Conservation (phyloP, 768 basidiomycete genomes). For the Pisolithus microcarpus region DNA sequence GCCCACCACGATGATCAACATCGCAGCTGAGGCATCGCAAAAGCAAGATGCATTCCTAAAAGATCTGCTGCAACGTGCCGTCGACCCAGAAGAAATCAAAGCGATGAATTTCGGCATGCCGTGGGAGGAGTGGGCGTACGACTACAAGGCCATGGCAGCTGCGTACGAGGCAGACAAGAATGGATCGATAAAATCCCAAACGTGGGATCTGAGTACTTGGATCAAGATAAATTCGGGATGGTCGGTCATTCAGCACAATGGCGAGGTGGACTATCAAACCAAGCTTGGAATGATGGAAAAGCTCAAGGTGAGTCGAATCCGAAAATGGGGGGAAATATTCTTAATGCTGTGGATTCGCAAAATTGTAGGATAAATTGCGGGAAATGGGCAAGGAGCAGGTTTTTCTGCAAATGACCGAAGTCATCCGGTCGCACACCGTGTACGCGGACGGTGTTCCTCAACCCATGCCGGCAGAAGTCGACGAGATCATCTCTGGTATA, state of each 20-base stretch:
- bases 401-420: constrained; percentile 28
- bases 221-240: constrained; percentile 24
- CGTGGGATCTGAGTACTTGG: constrained; percentile 28
- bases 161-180: constrained; percentile 16
- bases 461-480: constrained; percentile 24
- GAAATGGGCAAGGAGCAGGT: constrained; percentile 27
- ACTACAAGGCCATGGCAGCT: constrained; percentile 23
- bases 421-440: constrained; percentile 26
- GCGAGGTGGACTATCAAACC: constrained; percentile 13
- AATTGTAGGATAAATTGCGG: constrained; percentile 17
- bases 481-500: constrained; percentile 25
- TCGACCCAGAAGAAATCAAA: constrained; percentile 25
- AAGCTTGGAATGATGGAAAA: constrained; percentile 24
- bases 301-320: constrained; percentile 17
- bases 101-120: constrained; percentile 19
- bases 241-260: constrained; percentile 23
- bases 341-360: constrained; percentile 1
- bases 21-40: constrained; percentile 18
- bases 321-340: not conserved
- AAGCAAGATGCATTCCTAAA: constrained; percentile 21
- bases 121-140: constrained; percentile 29
- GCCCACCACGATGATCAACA: constrained; percentile 17
- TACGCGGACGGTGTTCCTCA: constrained; percentile 16
- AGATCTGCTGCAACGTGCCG: constrained; percentile 21
- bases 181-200: constrained; percentile 15